Percentiles rank a stretch among this genome's conserved stretches.
Evolutionary conservation across 2,329 filamentous ascomycete genomes (phyloP).

Genomic region (Venturia pyrina): DNA sequence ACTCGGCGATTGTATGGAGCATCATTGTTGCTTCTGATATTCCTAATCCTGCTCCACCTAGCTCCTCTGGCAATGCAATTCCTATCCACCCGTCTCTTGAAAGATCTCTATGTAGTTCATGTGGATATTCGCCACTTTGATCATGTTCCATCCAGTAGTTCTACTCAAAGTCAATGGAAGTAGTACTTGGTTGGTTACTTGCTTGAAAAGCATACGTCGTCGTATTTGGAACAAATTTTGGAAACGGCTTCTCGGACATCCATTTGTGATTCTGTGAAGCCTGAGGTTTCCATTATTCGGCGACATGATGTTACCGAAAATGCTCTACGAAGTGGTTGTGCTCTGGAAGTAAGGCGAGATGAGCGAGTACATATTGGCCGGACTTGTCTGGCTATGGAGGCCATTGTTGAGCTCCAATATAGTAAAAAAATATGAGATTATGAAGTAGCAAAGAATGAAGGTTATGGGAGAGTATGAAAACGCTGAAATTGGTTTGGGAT

Average conservation of each 20-base stretch:
- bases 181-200: neutral
- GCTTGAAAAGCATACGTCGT: constrained; percentile 36
- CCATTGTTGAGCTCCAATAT: neutral
- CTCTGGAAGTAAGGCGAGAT: neutral
- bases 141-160: constrained; percentile 70
- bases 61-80: constrained; percentile 63
- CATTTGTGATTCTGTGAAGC: constrained; percentile 64
- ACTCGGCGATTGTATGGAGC: constrained; percentile 73
- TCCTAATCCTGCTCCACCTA: constrained; percentile 65
- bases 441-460: too few species aligned
- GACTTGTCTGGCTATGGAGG: neutral
- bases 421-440: too few species aligned
- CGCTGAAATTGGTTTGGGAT: neutral
- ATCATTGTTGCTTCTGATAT: constrained; percentile 81
- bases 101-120: constrained; percentile 64
- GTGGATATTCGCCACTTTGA: constrained; percentile 58
- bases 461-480: neutral
- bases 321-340: constrained; percentile 4
- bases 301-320: constrained; percentile 24
- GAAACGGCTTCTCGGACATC: constrained; percentile 60
- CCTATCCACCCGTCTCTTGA: constrained; percentile 72
- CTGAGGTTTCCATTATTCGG: constrained; percentile 58
- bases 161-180: constrained; percentile 15
- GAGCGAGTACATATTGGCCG: neutral
- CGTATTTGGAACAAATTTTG: constrained; percentile 59